Evolutionary conservation across 129 eudicot genomes (phyloP).

Genomic region (Pittosporum tobira): DNA sequence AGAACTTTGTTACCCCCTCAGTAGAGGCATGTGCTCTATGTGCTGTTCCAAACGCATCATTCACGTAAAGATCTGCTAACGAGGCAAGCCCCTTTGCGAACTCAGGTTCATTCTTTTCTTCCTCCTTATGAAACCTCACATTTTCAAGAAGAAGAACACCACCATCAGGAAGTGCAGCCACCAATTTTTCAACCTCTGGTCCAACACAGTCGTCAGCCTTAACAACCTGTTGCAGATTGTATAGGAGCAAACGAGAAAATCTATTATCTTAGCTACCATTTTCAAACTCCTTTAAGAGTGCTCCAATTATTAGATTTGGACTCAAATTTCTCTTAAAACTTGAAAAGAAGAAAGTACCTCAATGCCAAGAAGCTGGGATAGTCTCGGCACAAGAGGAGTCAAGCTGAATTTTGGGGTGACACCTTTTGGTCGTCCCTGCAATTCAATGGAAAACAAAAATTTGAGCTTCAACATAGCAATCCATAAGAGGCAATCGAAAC

Average conservation of each 20-base stretch:
- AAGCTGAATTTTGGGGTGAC: slow-evolving; percentile 65
- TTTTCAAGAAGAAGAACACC: slow-evolving; percentile 66
- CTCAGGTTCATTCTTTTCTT: slow-evolving; percentile 62
- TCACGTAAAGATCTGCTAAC: slow-evolving; percentile 50
- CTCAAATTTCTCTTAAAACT: not conserved
- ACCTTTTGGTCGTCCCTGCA: slow-evolving; percentile 64
- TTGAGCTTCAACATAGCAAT: not conserved
- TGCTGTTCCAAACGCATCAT: slow-evolving; percentile 66
- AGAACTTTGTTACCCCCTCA: slow-evolving; percentile 63
- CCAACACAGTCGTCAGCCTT: slow-evolving; percentile 71
- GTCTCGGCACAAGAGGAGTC: slow-evolving; percentile 57
- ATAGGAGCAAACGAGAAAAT: slow-evolving; percentile 7
- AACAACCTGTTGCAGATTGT: slow-evolving; percentile 39
- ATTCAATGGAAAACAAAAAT: not conserved
- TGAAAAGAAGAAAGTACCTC: slow-evolving; percentile 26
- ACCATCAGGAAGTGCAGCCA: slow-evolving; percentile 58
- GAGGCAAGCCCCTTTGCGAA: slow-evolving; percentile 58
- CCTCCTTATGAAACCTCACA: slow-evolving; percentile 61
- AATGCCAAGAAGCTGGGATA: slow-evolving; percentile 53
- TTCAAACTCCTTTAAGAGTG: not conserved
- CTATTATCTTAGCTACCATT: not conserved
- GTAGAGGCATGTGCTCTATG: slow-evolving; percentile 75
- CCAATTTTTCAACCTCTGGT: slow-evolving; percentile 58
- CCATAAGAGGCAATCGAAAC: not conserved
- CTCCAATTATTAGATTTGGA: not conserved